A percentile compares a stretch with the other conserved stretches of the same genome.
phyloP scores from a whole-genome alignment of 805 yeast genomes.

The Teunomyces lycoperdinae region DNA sequence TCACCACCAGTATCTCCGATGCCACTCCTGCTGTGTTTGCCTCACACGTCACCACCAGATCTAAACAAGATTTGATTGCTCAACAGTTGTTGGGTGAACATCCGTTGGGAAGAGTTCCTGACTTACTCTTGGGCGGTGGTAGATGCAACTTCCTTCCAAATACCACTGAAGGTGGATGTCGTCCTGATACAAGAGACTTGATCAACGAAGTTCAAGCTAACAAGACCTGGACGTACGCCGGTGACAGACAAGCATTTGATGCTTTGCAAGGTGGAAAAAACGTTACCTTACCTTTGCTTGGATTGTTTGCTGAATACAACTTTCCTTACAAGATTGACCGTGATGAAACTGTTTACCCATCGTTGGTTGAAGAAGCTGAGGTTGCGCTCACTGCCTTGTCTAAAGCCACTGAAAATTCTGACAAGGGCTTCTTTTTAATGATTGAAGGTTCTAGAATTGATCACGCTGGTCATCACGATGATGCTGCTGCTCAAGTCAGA shows the following conservation, averaged over 20 bases:
- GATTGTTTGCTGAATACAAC: constrained; percentile 70
- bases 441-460: constrained; percentile 93
- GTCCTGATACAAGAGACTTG: constrained; percentile 68
- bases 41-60: constrained; percentile 72
- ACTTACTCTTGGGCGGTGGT: constrained; percentile 89
- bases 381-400: constrained; percentile 71
- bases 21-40: constrained; percentile 94
- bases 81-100: constrained; percentile 81
- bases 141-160: constrained; percentile 73
- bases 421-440: constrained; percentile 80
- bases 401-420: constrained; percentile 66
- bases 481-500: constrained; percentile 90
- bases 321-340: constrained; percentile 86
- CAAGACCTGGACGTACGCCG: constrained; percentile 63
- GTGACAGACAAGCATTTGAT: constrained; percentile 60
- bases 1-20: constrained; percentile 88
- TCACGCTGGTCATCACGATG: constrained; percentile 93
- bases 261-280: constrained; percentile 50
- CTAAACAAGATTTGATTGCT: constrained; percentile 82
- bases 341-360: constrained; percentile 58
- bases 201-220: constrained; percentile 55
- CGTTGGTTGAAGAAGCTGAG: constrained; percentile 72
- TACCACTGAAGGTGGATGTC: constrained; percentile 46
- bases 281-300: constrained; percentile 71
- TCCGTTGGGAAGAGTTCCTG: constrained; percentile 76